Evolutionary conservation across 2,329 filamentous ascomycete species (phyloP), one percentile per base, ranked within the genome.

Genomic region (Macrophomina pseudophaseolina): DNA sequence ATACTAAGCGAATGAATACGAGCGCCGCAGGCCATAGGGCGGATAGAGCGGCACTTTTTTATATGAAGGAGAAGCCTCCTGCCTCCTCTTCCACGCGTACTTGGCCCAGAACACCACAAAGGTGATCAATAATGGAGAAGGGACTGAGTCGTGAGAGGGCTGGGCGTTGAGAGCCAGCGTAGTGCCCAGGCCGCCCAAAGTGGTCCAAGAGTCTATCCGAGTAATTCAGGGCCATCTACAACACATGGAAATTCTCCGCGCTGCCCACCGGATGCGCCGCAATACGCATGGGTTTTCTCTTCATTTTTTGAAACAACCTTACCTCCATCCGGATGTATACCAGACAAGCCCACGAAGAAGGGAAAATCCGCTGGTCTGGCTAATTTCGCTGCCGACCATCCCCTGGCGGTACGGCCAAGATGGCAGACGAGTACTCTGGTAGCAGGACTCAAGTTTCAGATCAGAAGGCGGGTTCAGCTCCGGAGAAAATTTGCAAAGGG

Each of bases 1-100:
- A 44, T 14, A 14, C 5, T 30, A 62, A 62, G 58, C 58, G 58
- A 62, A 38, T 38, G 44, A 62, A 62, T 62, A 62, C 58, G 58
- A 62, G 44, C 14, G 30, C 8, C 32, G 28, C 56, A 49, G 23
- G 58, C 44, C 58, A 38, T 48, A 62, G 18, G 44, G 58, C 58
- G 58, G 46, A 49, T 28, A 28, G 32, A 33, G 18, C 42, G 58
- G 58, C 58, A 49, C 9, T 9, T 18, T 23, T 16, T 11, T 30
- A 49, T 62, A 62, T 62, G 58, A 62, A 62, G 44, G 58, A 62
- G 30, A 38, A 12, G 4, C 9, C 16, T 62, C 58, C 30, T 18
- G 4, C 28, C 32, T 28, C 8, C 32, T 49, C 11, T 49, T 49
- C 42, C 42, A 46, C 44, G 58, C 58, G 58, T 49, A 49, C 30